A percentile compares a stretch with the other conserved stretches of the same genome.
These are phyloP conservation scores for Mrakia frigida DNA, from an alignment of 768 basidiomycete species.

Conservation along the genomic window DNA sequence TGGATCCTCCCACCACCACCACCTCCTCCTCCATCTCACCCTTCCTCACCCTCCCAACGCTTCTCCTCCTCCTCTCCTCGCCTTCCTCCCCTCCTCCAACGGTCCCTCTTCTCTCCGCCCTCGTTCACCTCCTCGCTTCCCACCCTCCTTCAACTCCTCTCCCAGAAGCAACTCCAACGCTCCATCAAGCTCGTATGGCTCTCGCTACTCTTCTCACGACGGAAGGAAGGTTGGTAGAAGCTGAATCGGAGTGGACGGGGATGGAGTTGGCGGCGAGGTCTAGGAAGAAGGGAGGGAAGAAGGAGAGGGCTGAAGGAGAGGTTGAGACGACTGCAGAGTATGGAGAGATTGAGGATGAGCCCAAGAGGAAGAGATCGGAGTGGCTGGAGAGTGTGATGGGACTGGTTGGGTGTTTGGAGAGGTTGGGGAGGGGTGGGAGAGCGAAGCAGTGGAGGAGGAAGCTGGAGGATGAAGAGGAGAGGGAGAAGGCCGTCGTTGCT, in stretches of 20 bases:
- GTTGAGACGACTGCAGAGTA: neutral
- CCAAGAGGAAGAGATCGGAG: neutral
- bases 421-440: neutral
- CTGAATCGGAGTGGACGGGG: neutral
- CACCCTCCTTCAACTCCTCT: neutral
- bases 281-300: neutral
- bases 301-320: no score
- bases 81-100: neutral
- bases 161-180: neutral
- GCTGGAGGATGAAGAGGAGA: neutral
- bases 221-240: neutral
- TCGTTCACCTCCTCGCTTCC: neutral
- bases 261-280: neutral
- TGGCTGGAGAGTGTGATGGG: neutral
- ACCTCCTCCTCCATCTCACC: neutral
- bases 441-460: constrained; percentile 7
- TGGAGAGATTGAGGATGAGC: neutral
- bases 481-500: no score
- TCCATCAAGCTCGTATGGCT: neutral
- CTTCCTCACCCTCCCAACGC: neutral
- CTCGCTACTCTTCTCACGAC: neutral
- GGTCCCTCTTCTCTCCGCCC: neutral
- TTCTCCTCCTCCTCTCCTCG: neutral
- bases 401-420: neutral
- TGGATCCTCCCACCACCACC: no score